These are phyloP conservation scores for Mucor ambiguus DNA, from an alignment of 371 early-diverging fungal genomes.

Conservation along the genomic window DNA sequence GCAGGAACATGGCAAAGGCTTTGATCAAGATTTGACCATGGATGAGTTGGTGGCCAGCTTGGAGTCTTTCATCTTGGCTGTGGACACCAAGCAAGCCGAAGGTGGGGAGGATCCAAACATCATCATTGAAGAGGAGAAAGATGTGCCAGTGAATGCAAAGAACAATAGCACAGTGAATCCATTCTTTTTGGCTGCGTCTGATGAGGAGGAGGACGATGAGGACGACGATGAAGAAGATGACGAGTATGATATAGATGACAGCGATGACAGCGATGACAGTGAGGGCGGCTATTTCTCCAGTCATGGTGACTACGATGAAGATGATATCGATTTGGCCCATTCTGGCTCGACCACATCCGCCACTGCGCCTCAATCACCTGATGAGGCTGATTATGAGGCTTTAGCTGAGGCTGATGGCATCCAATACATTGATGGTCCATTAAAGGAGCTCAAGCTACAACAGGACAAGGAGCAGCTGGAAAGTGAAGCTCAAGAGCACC, in stretches of 20 bases:
- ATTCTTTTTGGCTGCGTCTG: constrained; percentile 11
- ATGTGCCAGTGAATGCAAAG: constrained; percentile 22
- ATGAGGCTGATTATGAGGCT: constrained; percentile 32
- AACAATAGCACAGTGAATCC: constrained; percentile 10
- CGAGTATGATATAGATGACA: constrained; percentile 16
- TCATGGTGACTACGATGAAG: constrained; percentile 20
- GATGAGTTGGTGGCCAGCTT: constrained; percentile 68
- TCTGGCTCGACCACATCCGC: constrained; percentile 5
- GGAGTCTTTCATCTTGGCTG: constrained; percentile 50
- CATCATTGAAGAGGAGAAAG: constrained; percentile 27
- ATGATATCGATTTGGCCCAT: constrained; percentile 3
- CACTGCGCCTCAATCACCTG: constrained; percentile 15
- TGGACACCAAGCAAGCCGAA: constrained; percentile 20
- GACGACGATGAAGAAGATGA: constrained; percentile 22
- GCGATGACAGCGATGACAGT: constrained; percentile 5
- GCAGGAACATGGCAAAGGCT: constrained; percentile 56
- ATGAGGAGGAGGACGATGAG: constrained; percentile 22
- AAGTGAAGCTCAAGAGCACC: background rate
- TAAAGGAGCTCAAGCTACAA: constrained; percentile 8
- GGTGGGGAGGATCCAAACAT: constrained; percentile 3
- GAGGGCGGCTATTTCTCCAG: constrained; percentile 14
- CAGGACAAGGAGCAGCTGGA: background rate
- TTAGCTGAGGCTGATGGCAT: constrained; percentile 31
- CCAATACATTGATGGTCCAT: constrained; percentile 24
- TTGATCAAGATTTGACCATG: constrained; percentile 65